Evolutionary conservation across 805 yeast genomes (phyloP), one percentile per base, ranked within the genome.

Genomic region (Limtongia smithiae): DNA sequence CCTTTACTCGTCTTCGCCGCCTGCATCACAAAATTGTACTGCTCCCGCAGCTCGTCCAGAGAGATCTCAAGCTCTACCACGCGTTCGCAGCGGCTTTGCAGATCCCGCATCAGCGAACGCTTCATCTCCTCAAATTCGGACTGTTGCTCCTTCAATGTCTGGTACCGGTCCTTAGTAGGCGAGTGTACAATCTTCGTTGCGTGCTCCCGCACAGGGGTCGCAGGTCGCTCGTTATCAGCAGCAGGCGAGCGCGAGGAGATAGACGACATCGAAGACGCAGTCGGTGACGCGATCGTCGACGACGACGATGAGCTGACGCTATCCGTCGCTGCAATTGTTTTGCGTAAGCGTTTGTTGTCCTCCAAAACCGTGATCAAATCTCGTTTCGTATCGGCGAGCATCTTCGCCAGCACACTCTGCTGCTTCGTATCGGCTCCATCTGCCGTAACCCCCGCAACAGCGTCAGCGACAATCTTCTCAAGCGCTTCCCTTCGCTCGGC

Each of bases 11-110:
- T 60, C 18, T 50, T 50, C 17, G 52, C 41, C 28, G 59, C 50
- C 24, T 62, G 54, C 15, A 67, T 50, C 9, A 63, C 59, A 3
- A 52, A 54, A 18, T 61, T 62, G 35, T 71, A 60, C 54, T 66
- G 66, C 17, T 66, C 71, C 14, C 69, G 68, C 25, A 72, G 61
- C 12, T 64, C 60, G 33, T 71, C 77, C 22, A 78, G 67, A 36
- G 69, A 67, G 22, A 69, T 61, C 49, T 76, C 79, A 36, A 78
- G 63, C 41, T 70, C 74, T 30, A 68, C 68, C 25, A 68, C 62
- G 5, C 68, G 60, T 41, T 67, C 71, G 42, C 71, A 67, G 3
- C 71, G 54, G 11, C 60, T 62, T 38, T 64, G 64, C 14, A 64
- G 50, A 30, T 64, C 67, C 1, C 57, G 52, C 63, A 64, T 62